A percentile compares a stretch with the other conserved stretches of the same genome.
Evolutionary conservation across 257 asterid species (phyloP).

Genomic region (Nicotiana sylvestris): DNA sequence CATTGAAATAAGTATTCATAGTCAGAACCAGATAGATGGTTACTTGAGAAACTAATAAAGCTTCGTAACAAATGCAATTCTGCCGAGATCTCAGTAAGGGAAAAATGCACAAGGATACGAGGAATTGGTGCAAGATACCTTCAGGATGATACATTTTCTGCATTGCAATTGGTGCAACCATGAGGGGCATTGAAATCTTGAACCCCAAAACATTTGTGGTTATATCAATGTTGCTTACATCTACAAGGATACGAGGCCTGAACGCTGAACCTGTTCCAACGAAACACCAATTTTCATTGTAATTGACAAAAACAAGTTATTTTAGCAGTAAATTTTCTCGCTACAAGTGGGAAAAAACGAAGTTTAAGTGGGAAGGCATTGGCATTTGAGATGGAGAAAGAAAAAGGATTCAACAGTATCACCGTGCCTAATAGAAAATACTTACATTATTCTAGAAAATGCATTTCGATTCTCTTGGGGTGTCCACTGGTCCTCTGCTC

Average conservation of each 20-base stretch:
- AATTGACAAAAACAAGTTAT: no score
- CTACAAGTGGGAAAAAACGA: slow-evolving; percentile 28
- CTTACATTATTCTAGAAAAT: slow-evolving; percentile 56
- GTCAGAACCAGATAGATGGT: no score
- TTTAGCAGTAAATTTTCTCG: slow-evolving; percentile 60
- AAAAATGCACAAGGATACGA: not conserved
- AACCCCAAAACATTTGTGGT: slow-evolving; percentile 63
- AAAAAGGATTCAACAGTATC: no score
- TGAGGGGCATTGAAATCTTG: slow-evolving; percentile 92
- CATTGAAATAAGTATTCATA: no score
- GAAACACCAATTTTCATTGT: no score
- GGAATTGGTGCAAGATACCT: slow-evolving; percentile 30
- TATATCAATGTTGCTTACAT: no score
- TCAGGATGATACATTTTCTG: slow-evolving; percentile 99
- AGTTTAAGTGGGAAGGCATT: not conserved
- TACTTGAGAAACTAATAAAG: no score
- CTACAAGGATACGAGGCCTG: no score
- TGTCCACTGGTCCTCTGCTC: slow-evolving; percentile 75
- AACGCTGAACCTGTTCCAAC: not conserved
- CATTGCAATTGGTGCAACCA: slow-evolving; percentile 85
- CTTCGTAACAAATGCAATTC: no score
- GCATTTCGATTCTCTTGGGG: slow-evolving; percentile 53
- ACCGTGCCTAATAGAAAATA: not conserved
- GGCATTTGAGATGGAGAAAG: no score
- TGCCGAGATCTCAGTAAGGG: no score